phyloP scores from a whole-genome alignment of 257 asterid species.

The Scutellaria baicalensis region DNA sequence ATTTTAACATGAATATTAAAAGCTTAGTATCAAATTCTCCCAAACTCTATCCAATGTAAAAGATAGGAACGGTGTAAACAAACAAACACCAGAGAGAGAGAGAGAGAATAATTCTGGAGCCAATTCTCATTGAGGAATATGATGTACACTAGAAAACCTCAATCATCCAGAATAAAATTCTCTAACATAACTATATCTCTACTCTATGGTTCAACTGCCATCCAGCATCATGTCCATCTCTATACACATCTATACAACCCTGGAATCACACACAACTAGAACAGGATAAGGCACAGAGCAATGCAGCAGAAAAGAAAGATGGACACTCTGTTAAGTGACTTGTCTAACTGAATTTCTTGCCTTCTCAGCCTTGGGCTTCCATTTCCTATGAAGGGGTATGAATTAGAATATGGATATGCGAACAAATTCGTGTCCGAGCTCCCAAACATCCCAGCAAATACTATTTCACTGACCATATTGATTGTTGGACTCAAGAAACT shows the following conservation, averaged over 20 bases:
- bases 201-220: constrained; percentile 7
- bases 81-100: too few species aligned
- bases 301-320: constrained; percentile 69
- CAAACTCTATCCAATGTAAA: too few species aligned
- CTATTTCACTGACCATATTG: constrained; percentile 73
- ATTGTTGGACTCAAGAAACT: constrained; percentile 58
- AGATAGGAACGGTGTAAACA: too few species aligned
- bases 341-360: constrained; percentile 68
- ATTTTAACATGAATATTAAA: too few species aligned
- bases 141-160: background rate
- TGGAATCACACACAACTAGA: constrained; percentile 24
- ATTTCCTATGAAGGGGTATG: constrained; percentile 31
- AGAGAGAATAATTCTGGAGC: too few species aligned
- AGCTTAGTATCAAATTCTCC: too few species aligned
- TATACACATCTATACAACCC: constrained; percentile 33
- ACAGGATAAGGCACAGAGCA: constrained; percentile 66
- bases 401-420: constrained; percentile 46
- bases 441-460: constrained; percentile 64
- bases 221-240: constrained; percentile 11
- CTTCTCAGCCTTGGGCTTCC: constrained; percentile 73
- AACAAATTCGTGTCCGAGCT: constrained; percentile 42
- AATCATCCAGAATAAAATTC: background rate
- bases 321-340: constrained; percentile 65
- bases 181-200: constrained; percentile 18
- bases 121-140: background rate